Base-by-base conservation (phyloP, 805 yeast species). In the Candida verbasci region DNA sequence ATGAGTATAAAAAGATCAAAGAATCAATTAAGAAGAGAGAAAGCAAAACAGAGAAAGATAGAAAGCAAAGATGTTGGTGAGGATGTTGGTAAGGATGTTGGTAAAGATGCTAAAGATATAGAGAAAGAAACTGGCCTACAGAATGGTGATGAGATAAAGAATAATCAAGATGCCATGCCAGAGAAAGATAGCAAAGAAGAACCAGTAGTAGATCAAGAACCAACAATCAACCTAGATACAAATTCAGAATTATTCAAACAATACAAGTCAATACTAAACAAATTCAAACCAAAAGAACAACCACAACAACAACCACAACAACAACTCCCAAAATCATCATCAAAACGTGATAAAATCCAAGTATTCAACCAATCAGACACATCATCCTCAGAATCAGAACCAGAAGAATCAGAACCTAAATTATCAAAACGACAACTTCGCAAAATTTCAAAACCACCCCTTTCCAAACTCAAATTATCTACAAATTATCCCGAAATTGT, bases 401-500 rank as follows among this genome's bases (percentile, higher is more conserved):
- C 29, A 34, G 36, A 48, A 11, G 42, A 52, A n/a, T 50, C 45
- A 14, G 46, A 48, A 4, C 39, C 44, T 21, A n/a, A 26, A 6
- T 39, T 44, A 20, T 10, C 35, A 3, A 76, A 70, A 39, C 68
- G 76, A 37, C 80, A 82, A 51, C 60, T 68, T 17, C 66, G 78
- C 29, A 69, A 69, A 42, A 50, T 58, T 31, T 66, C 71, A 34
- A 80, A 81, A 46, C 73, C 86, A 0, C 74, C 93, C 1, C 56
- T 91, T 11, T 77, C 89, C 0, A 65, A 69, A 7, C 62, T 91
- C 35, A 91, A 89, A 53, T 68, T 83, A 0, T 55, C 65, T 16
- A 68, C 84, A 0, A 45, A 60, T 2, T 62, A 63, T 18, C 97
- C 97, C 0, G 86, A 85, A 39, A 52, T 80, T 3, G 81, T 91